These are phyloP conservation scores for Leishmania aethiopica DNA, from an alignment of 208 protist genomes.

Conservation along the genomic window DNA sequence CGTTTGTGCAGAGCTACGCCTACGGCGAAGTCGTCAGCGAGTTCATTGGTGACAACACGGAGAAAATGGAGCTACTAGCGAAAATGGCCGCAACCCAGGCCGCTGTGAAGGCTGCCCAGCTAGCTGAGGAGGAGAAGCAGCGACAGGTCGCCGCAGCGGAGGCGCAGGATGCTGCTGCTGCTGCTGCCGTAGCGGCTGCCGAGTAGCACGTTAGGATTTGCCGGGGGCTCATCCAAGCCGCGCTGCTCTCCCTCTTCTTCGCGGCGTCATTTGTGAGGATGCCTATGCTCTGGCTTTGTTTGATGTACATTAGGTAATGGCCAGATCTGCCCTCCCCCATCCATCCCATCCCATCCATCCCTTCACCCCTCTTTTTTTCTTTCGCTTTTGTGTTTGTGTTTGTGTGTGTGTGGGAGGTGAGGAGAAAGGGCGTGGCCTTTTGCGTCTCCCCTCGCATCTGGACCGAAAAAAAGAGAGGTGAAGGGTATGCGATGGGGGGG, in stretches of 20 bases:
- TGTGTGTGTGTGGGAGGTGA: no score
- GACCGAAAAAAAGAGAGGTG: not conserved
- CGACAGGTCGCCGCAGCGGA: slow-evolving; percentile 7
- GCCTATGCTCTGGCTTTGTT: not conserved
- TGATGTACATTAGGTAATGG: slow-evolving; percentile 4
- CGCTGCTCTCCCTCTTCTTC: not conserved
- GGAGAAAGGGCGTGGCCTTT: not conserved
- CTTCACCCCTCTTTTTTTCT: not conserved
- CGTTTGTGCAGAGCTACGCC: slow-evolving; percentile 59
- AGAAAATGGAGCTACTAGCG: slow-evolving; percentile 70
- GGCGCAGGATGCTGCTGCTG: slow-evolving; percentile 1
- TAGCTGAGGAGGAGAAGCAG: slow-evolving; percentile 40
- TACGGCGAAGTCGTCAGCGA: slow-evolving; percentile 51
- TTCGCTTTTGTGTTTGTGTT: no score
- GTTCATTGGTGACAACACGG: slow-evolving; percentile 74
- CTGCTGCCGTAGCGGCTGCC: slow-evolving; percentile 10
- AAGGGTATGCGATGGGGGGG: not conserved
- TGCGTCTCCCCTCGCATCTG: not conserved
- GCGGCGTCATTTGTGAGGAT: no score
- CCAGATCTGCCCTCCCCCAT: not conserved
- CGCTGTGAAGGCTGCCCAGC: slow-evolving; percentile 27
- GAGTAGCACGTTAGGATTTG: not conserved
- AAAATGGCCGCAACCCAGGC: slow-evolving; percentile 50
- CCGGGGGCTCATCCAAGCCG: not conserved
- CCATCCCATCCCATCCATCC: not conserved